phyloP scores from a whole-genome alignment of 257 asterid genomes.

The Thymus mandschuricus region DNA sequence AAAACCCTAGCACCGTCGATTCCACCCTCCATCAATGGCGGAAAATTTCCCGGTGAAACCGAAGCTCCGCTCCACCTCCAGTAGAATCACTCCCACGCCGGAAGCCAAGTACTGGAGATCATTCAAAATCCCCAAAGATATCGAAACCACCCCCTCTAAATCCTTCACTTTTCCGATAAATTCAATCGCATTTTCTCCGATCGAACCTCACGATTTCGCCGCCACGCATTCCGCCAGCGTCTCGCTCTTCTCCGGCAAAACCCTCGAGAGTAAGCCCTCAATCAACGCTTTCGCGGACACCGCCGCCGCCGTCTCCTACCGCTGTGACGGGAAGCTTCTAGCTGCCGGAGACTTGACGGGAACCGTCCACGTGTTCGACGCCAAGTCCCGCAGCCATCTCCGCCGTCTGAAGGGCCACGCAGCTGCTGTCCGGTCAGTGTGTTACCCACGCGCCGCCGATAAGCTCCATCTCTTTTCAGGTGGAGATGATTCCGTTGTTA shows the following conservation, averaged over 20 bases:
- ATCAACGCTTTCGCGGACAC: conserved; percentile 57
- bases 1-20: conserved; percentile 25
- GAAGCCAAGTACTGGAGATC: conserved; percentile 91
- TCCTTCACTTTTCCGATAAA: conserved; percentile 52
- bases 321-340: conserved; percentile 75
- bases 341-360: conserved; percentile 87
- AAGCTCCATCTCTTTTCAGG: conserved; percentile 85
- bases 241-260: conserved; percentile 57
- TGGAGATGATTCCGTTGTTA: conserved; percentile 89
- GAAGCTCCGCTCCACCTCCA: conserved; percentile 61
- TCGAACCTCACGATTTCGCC: conserved; percentile 80
- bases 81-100: conserved; percentile 56
- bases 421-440: conserved; percentile 64
- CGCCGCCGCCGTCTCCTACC: conserved; percentile 65
- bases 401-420: conserved; percentile 76
- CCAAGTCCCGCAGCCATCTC: conserved; percentile 55
- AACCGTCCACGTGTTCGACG: conserved; percentile 71
- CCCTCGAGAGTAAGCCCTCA: conserved; percentile 55
- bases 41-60: conserved; percentile 68
- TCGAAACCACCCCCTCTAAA: conserved; percentile 44
- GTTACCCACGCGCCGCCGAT: conserved; percentile 68
- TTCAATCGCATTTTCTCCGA: conserved; percentile 66
- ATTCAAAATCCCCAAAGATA: conserved; percentile 72
- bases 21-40: conserved; percentile 45
- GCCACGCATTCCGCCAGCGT: conserved; percentile 80